A percentile compares a stretch with the other conserved stretches of the same genome.
Evolutionary conservation across 2,329 filamentous ascomycete genomes (phyloP).

Genomic region (Metarhizium anisopliae): DNA sequence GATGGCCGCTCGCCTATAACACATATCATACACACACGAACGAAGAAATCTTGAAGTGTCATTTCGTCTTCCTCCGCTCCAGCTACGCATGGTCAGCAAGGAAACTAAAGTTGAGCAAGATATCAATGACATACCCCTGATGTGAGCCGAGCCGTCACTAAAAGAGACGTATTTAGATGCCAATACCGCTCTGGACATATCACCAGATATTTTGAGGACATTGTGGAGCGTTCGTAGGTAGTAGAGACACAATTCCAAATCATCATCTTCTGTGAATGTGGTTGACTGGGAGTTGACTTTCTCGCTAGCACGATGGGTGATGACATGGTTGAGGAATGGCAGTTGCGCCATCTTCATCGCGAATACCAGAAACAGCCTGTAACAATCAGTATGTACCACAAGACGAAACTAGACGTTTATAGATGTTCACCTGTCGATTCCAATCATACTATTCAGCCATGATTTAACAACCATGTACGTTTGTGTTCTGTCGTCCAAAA

Average conservation of each 20-base stretch:
- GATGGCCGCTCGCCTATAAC: constrained; percentile 28
- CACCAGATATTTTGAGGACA: constrained; percentile 57
- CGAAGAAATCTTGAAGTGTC: constrained; percentile 58
- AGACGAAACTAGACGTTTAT: not conserved
- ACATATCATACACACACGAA: constrained; percentile 56
- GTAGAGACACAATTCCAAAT: constrained; percentile 70
- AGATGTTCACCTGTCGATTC: constrained; percentile 49
- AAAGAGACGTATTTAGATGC: constrained; percentile 44
- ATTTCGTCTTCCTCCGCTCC: constrained; percentile 44
- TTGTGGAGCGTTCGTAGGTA: constrained; percentile 68
- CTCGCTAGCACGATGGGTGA: constrained; percentile 7
- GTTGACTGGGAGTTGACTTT: constrained; percentile 10
- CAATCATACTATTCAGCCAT: constrained; percentile 65
- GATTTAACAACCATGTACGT: constrained; percentile 67
- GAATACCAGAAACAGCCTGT: constrained; percentile 52
- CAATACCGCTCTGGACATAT: constrained; percentile 61
- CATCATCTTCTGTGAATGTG: constrained; percentile 45
- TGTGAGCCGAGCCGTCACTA: constrained; percentile 20
- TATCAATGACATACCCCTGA: constrained; percentile 37
- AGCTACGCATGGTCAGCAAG: constrained; percentile 26
- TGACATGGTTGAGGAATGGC: constrained; percentile 33
- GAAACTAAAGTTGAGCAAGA: not conserved
- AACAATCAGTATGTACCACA: constrained; percentile 1
- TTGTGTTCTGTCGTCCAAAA: constrained; percentile 64
- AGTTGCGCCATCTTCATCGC: constrained; percentile 48